These are phyloP conservation scores for Talaromyces sp. DNA, from an alignment of 2,329 filamentous ascomycete genomes.

Conservation along the genomic window DNA sequence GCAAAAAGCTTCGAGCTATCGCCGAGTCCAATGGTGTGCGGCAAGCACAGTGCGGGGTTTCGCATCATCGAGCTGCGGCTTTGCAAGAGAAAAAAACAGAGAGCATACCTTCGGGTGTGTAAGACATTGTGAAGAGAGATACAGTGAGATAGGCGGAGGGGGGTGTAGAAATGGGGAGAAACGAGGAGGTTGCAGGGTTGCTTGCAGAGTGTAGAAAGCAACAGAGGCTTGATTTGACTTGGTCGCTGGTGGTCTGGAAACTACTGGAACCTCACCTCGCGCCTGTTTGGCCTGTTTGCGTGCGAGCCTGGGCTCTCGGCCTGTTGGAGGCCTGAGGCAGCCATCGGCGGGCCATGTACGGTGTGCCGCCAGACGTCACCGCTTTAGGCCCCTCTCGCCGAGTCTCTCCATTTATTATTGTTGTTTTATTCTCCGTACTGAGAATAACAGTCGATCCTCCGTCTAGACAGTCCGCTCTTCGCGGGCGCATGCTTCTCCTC, in stretches of 20 bases:
- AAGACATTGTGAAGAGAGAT: constrained; percentile 24
- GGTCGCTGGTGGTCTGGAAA: constrained; percentile 20
- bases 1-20: not conserved
- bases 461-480: not conserved
- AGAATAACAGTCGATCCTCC: not conserved
- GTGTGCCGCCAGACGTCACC: constrained; percentile 4
- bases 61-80: not conserved
- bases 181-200: not conserved
- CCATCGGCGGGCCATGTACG: not conserved
- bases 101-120: constrained; percentile 45
- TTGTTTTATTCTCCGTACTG: too few species aligned
- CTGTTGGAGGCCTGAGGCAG: constrained; percentile 18
- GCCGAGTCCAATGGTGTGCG: not conserved
- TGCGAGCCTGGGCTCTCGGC: not conserved
- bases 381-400: not conserved
- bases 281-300: constrained; percentile 32
- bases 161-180: not conserved
- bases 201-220: not conserved
- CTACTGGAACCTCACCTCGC: constrained; percentile 34
- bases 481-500: not conserved
- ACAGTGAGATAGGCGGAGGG: not conserved
- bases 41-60: constrained; percentile 1
- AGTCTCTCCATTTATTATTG: not conserved
- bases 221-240: not conserved
- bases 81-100: constrained; percentile 11